Base-by-base conservation (phyloP, 345 rosid species). In the Gossypium thurberi region DNA sequence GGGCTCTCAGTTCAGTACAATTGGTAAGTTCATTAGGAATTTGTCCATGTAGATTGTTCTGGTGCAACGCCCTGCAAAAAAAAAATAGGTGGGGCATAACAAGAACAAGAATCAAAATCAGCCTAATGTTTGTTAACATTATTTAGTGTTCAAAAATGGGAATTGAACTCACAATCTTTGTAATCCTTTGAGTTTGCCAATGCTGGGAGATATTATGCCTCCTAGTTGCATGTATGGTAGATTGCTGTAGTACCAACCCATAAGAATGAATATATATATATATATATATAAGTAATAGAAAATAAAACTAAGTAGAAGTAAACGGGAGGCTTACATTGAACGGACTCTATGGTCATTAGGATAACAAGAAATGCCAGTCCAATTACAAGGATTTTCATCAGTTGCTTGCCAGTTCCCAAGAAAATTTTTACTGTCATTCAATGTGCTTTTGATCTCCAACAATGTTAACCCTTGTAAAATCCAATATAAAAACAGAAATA, bases 311-410 rank as follows among this genome's bases (percentile, higher is more conserved):
- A 13, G 23, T 21, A 44, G 0, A 28, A 50, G 21, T 42, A 4
- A 62, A 69, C 7, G 7, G 13, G 26, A 12, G 14, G 20, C 78
- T 55, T 87, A 94, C 98, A 94, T 85, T 61, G 89, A 83, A 70
- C 81, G 84, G 9, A 94, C 98, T 71, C 95, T 84, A 25, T 86
- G 87, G 77, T 86, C 97, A 68, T 84, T 73, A 44, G 83, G 80
- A 69, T 86, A 65, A 81, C 98, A 94, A 52, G 93, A 84, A 76
- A 94, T 88, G 3, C 98, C 98, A 80, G 91, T 92, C 98, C 98
- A 94, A 70, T 82, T 79, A 82, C 98, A 92, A 68, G 97, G 98
- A 74, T 86, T 80, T 11, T 83, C 90, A 42, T 92, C 97, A 57
- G 87, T 82, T 74, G 79, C 81, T 82, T 70, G 82, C 98, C 98